phyloP scores from a whole-genome alignment of 2,329 filamentous ascomycete species.

The Aureobasidium sp. region DNA sequence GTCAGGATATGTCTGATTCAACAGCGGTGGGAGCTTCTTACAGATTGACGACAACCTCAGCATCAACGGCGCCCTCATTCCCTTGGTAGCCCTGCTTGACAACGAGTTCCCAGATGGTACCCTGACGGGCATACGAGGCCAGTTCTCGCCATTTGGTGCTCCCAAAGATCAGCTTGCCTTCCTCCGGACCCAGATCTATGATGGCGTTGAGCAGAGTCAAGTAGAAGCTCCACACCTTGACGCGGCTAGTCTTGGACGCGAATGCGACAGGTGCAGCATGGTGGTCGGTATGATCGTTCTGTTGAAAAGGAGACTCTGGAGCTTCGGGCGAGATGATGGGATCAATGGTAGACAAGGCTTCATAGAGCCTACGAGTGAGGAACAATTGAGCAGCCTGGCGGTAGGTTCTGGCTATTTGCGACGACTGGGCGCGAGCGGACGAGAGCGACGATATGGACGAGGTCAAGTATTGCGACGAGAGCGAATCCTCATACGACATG shows the following conservation, averaged over 20 bases:
- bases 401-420: conserved; percentile 82
- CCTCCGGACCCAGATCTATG: conserved; percentile 77
- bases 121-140: conserved; percentile 76
- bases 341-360: conserved; percentile 76
- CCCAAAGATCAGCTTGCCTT: conserved; percentile 84
- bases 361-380: conserved; percentile 83
- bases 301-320: conserved; percentile 18
- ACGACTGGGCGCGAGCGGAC: conserved; percentile 56
- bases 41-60: conserved; percentile 88
- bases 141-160: conserved; percentile 75
- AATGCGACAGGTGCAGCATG: conserved; percentile 60
- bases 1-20: conserved; percentile 1
- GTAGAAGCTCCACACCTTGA: conserved; percentile 97
- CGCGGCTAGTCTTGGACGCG: conserved; percentile 71
- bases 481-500: conserved; percentile 39
- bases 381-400: conserved; percentile 91
- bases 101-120: conserved; percentile 90
- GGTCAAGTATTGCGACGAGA: conserved; percentile 51
- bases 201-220: conserved; percentile 88
- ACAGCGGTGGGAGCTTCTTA: conserved; percentile 26
- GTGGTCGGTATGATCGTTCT: not conserved
- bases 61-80: conserved; percentile 81
- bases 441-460: conserved; percentile 63
- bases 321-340: conserved; percentile 62
- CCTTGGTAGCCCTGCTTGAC: conserved; percentile 80